These are phyloP conservation scores for Batkoa obscura DNA, from an alignment of 371 early-diverging fungal genomes.

Conservation along the genomic window DNA sequence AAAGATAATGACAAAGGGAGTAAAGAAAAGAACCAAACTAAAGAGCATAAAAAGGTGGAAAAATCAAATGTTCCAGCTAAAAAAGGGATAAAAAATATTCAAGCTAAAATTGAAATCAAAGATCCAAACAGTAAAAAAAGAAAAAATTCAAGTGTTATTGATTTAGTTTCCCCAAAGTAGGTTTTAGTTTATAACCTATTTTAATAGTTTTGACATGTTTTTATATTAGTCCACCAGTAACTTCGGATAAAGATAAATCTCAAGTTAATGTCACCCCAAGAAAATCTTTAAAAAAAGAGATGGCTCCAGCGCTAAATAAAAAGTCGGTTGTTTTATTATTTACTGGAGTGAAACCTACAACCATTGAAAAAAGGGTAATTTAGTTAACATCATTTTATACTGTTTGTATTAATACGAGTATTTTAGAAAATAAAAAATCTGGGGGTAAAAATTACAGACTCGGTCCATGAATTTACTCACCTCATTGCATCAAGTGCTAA, in stretches of 20 bases:
- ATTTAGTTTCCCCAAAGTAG: no score
- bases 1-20: background rate
- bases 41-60: background rate
- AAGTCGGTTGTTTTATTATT: background rate
- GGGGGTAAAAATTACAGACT: background rate
- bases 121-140: background rate
- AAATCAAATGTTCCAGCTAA: background rate
- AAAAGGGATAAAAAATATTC: background rate
- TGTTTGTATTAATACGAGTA: no score
- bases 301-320: background rate
- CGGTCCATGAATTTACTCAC: background rate
- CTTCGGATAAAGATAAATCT: background rate
- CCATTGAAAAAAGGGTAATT: background rate
- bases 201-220: no score
- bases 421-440: background rate
- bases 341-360: background rate
- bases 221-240: no score
- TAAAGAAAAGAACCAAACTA: background rate
- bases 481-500: background rate
- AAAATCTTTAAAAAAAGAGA: background rate
- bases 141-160: background rate
- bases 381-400: background rate
- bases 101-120: background rate
- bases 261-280: background rate
- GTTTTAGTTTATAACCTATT: no score